Base-by-base conservation (phyloP, 306 rosid species). In the Quercus engelmannii region DNA sequence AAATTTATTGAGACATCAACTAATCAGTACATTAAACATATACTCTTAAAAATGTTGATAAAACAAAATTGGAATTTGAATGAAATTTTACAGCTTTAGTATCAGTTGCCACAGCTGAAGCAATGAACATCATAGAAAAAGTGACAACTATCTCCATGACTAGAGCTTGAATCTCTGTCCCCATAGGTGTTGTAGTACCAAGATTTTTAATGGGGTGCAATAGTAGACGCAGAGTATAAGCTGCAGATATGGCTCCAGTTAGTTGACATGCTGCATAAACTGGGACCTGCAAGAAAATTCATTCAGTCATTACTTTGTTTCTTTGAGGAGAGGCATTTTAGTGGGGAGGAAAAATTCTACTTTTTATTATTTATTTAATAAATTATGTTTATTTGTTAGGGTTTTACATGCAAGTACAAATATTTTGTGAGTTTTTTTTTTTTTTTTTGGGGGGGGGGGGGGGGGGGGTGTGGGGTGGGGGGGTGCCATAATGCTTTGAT, bases 41-140 rank as follows among this genome's bases (percentile, higher is more conserved):
- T 38, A 38, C 7, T 38, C 19, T 26, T 51, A 15, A 61, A 55
- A 81, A 18, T 51, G 55, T 38, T 10, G 12, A 18, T 51, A 55
- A 8, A 38, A 8, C 8, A 4, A 64, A 63, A 5, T 17, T 19
- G 67, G 75, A 55, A 28, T 35, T 26, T 65, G 38, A 14, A 23
- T 31, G 23, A 17, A 1, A 38, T 30, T 46, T 80, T 91, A 93
- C 98, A 12, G 97, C 97, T 84, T 87, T 89, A 2, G 93, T 63
- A 20, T 92, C 97, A 28, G 94, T 91, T 23, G 97, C 87, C 1
- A 92, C 94, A 0, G 98, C 98, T 0, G 91, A 85, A 68, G 96
- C 81, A 73, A 89, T 67, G 76, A 94, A 89, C 85, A 91, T 85
- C 97, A 94, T 89, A 30, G 90, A 83, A 79, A 90, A 92, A 0